phyloP scores from a whole-genome alignment of 164 flowering plant genomes.

The Vitis riparia region DNA sequence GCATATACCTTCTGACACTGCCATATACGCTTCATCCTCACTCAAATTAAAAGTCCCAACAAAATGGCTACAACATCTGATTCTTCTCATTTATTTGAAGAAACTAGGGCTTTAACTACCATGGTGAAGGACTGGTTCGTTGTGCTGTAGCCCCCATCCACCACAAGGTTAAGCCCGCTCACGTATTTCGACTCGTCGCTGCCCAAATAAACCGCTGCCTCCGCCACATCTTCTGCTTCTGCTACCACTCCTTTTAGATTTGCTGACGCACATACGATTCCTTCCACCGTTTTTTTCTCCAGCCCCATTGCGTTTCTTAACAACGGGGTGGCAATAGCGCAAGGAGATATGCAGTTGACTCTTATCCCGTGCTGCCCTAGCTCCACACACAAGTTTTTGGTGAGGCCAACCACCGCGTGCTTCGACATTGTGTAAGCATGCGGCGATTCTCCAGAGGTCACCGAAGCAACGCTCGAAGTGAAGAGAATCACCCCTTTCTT shows the following conservation, averaged over 20 bases:
- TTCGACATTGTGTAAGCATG: conserved; percentile 36
- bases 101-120: no score
- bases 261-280: not conserved
- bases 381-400: conserved; percentile 39
- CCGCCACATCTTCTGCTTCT: not conserved
- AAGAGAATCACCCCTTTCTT: conserved; percentile 31
- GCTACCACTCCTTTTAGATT: conserved; percentile 1
- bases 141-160: conserved; percentile 3
- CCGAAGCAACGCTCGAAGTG: conserved; percentile 29
- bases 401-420: conserved; percentile 34
- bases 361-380: conserved; percentile 48
- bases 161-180: conserved; percentile 1
- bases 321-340: conserved; percentile 26
- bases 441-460: conserved; percentile 5
- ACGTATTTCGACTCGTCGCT: conserved; percentile 1
- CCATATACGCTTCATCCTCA: no score
- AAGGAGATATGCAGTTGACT: conserved; percentile 44
- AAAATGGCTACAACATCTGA: no score
- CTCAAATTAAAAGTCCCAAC: no score
- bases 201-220: not conserved
- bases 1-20: no score
- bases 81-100: no score
- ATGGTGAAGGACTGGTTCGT: not conserved
- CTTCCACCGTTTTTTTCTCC: not conserved
- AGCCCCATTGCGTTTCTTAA: conserved; percentile 1